These are phyloP conservation scores for Colletotrichum salicis DNA, from an alignment of 2,329 filamentous ascomycete genomes.

Conservation along the genomic window DNA sequence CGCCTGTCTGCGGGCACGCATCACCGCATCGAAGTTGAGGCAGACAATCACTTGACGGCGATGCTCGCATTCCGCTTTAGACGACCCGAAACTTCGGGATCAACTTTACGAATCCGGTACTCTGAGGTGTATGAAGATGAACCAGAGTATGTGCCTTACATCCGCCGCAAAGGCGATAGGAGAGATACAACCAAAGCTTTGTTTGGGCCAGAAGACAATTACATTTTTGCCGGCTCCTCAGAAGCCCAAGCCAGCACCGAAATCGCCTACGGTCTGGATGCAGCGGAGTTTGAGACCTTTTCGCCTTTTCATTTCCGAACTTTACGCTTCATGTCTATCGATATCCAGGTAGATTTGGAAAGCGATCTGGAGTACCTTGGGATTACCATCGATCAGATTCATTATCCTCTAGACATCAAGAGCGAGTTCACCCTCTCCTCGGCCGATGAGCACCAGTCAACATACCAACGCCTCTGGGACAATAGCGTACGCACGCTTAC, in stretches of 20 bases:
- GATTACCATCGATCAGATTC: background rate
- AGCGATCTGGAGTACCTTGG: background rate
- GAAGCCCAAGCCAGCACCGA: background rate
- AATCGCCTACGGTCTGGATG: background rate
- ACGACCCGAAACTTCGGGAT: background rate
- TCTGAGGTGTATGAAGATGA: constrained; percentile 23
- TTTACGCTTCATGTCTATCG: constrained; percentile 21
- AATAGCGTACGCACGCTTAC: constrained; percentile 38
- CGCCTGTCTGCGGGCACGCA: background rate
- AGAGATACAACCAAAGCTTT: constrained; percentile 1
- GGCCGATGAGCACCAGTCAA: background rate
- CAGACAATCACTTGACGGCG: background rate
- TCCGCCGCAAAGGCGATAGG: constrained; percentile 9
- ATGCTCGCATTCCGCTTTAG: background rate
- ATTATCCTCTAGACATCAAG: background rate
- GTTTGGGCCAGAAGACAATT: constrained; percentile 10
- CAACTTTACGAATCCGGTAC: background rate
- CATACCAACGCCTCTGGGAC: constrained; percentile 38
- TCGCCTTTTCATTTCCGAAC: constrained; percentile 39
- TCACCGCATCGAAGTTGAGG: constrained; percentile 9
- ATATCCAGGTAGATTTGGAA: constrained; percentile 11
- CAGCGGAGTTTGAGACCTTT: background rate
- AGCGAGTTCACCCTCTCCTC: background rate
- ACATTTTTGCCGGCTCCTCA: background rate
- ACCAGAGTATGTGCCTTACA: background rate